Evolutionary conservation across 768 basidiomycete genomes (phyloP).

Genomic region (Auriscalpium vulgare): DNA sequence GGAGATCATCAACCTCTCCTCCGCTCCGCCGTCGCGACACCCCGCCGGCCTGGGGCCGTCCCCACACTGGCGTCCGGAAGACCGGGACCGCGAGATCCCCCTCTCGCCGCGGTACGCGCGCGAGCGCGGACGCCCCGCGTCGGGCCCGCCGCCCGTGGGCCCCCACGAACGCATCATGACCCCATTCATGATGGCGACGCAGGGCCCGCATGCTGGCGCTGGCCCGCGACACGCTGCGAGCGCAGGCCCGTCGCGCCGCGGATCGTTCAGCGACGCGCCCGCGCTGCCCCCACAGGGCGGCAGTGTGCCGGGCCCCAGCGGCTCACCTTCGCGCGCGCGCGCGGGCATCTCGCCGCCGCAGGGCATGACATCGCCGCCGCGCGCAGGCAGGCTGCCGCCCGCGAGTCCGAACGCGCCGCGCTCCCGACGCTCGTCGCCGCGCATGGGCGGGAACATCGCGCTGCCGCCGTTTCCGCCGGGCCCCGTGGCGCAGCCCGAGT

Average conservation of each 20-base stretch:
- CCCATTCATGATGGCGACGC: constrained; percentile 22
- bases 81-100: constrained; percentile 16
- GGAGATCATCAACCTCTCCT: constrained; percentile 10
- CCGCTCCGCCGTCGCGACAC: neutral
- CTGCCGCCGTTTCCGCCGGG: neutral
- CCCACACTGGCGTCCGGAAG: constrained; percentile 7
- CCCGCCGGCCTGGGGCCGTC: neutral
- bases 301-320: neutral
- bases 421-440: neutral
- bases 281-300: neutral
- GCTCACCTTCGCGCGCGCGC: neutral
- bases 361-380: neutral
- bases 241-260: constrained; percentile 5
- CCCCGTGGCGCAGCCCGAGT: neutral
- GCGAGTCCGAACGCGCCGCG: neutral
- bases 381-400: neutral
- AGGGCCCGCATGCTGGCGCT: neutral
- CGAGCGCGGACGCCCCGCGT: constrained; percentile 11
- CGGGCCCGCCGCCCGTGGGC: constrained; percentile 17
- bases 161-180: constrained; percentile 24
- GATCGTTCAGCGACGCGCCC: constrained; percentile 3
- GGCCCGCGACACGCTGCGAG: constrained; percentile 1
- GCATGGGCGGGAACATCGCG: neutral
- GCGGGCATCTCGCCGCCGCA: neutral
- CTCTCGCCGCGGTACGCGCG: neutral